Base-by-base conservation (phyloP, 1,284 basidiomycete genomes). In the Apiotrichum siamense region DNA sequence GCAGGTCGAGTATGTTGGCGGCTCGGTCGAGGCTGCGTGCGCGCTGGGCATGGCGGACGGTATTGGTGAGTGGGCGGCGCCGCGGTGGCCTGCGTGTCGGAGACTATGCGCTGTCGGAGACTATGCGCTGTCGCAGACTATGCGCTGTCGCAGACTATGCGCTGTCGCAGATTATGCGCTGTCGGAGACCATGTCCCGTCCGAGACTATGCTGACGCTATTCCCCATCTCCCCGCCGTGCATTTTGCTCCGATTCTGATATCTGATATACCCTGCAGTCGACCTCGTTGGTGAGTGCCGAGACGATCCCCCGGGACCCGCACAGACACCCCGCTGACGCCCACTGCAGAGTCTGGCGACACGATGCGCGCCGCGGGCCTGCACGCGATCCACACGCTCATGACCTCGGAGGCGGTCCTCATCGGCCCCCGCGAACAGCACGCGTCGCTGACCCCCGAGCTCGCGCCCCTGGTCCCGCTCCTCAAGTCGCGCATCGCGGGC, bases 21-120 rank as follows among this genome's bases (percentile, higher is more conserved):
- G 96, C 1, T 93, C 89, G 65, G 96, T 99, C 1, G 96, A 98
- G 76, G 94, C 96, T 3, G 96, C 96, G 17, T 99, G 96, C 76
- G 84, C 94, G 1, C 78, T 99, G 9, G 96, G 96, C 4, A 79
- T 98, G 55, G 96, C 96, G 2, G 96, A 98, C 75, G 96, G 93
- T 20, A 97, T 99, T 53, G 88, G 88, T 90, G 65, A 69, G 85
- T 65, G 9, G n/a, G n/a, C n/a, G n/a, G n/a, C n/a, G n/a, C n/a
- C n/a, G n/a, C n/a, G n/a, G n/a, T n/a, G n/a, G n/a, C n/a, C n/a
- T n/a, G n/a, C n/a, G n/a, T n/a, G n/a, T n/a, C n/a, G n/a, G n/a
- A n/a, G n/a, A n/a, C n/a, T n/a, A n/a, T n/a, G n/a, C n/a, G n/a
- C n/a, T n/a, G n/a, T n/a, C n/a, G n/a, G n/a, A n/a, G n/a, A n/a